Evolutionary conservation across 352 stramenopile genomes (phyloP).

Genomic region (Phytophthora rubi): DNA sequence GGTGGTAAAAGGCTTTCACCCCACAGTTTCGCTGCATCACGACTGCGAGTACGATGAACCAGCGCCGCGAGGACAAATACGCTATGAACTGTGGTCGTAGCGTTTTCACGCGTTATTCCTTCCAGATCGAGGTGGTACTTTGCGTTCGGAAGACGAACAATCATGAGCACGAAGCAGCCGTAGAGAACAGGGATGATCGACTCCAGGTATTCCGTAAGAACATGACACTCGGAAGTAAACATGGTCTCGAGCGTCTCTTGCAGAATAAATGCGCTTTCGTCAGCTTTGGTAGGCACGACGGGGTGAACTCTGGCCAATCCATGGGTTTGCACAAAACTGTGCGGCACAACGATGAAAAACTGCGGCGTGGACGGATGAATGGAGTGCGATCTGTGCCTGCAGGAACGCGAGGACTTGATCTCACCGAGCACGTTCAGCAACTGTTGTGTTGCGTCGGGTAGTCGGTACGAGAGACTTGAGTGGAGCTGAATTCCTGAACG

Average conservation of each 20-base stretch:
- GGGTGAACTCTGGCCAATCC: background rate
- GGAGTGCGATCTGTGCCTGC: background rate
- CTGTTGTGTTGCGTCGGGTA: background rate
- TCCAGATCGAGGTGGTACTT: background rate
- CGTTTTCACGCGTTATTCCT: background rate
- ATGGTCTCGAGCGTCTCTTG: constrained; percentile 19
- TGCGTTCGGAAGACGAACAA: constrained; percentile 1
- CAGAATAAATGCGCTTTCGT: background rate
- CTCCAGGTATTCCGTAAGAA: constrained; percentile 49
- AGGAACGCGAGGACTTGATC: background rate
- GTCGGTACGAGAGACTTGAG: constrained; percentile 4
- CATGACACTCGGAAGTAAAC: constrained; percentile 45
- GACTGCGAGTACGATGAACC: constrained; percentile 28
- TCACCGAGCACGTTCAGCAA: background rate
- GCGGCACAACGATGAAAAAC: background rate
- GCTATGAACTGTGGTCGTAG: background rate
- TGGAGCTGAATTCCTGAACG: background rate
- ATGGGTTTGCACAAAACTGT: background rate
- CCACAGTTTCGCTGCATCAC: constrained; percentile 35
- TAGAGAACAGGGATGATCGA: constrained; percentile 3
- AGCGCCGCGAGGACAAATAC: constrained; percentile 29
- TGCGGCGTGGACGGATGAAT: background rate
- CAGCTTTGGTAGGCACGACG: background rate
- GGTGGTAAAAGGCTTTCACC: constrained; percentile 33
- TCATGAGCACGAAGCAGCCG: background rate